Conservation (phyloP, 352 stramenopile genomes). For the Pythium sukuiense region DNA sequence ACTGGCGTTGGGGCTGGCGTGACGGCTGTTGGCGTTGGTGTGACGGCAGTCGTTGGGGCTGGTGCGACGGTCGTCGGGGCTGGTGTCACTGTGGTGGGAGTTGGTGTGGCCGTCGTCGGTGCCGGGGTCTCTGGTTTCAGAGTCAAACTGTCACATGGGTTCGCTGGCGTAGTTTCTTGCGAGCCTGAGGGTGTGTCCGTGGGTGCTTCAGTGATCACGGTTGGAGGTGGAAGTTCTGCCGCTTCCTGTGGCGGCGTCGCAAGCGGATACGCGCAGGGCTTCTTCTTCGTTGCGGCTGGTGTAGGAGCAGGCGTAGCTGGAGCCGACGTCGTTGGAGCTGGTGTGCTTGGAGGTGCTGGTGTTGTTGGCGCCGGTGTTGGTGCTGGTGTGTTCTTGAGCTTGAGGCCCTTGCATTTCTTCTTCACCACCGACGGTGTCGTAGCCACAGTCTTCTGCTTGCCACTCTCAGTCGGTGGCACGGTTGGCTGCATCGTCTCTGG, state of each 20-base stretch:
- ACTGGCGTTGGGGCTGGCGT: too few species aligned
- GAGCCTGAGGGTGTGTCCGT: background rate
- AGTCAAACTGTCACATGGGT: conserved; percentile 15
- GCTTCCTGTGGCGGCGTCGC: background rate
- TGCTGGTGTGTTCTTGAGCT: background rate
- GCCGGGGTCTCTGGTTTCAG: conserved; percentile 4
- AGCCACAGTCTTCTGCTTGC: background rate
- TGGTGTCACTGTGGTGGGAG: background rate
- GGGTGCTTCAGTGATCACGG: background rate
- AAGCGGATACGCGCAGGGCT: background rate
- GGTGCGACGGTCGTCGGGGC: background rate
- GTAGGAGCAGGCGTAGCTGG: background rate
- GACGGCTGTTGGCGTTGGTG: too few species aligned
- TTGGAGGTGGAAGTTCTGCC: background rate
- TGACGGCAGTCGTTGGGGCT: background rate
- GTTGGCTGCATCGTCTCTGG: background rate
- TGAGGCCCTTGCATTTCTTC: background rate
- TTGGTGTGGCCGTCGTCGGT: background rate
- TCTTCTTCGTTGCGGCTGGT: background rate
- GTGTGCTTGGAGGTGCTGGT: background rate
- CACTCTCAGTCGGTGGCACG: background rate
- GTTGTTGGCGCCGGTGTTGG: background rate
- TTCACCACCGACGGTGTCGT: background rate
- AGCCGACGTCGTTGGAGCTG: background rate
- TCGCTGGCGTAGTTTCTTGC: background rate